Evolutionary conservation across 306 rosid genomes (phyloP).

Genomic region (Acacia crassicarpa): DNA sequence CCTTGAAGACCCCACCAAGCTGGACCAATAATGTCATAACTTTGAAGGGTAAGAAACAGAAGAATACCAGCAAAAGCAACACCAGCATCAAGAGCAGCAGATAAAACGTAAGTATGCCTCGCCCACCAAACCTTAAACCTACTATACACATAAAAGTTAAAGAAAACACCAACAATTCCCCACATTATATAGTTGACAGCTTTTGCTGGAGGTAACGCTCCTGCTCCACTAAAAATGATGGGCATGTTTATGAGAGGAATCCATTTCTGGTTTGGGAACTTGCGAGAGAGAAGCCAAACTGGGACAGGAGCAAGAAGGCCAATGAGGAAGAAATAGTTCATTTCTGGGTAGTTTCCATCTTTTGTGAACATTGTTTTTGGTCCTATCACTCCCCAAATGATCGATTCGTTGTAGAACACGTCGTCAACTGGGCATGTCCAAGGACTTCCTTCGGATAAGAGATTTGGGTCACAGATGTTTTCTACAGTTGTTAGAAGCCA

Average conservation of each 20-base stretch:
- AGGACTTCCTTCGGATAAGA: slow-evolving; percentile 60
- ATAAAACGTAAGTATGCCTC: slow-evolving; percentile 61
- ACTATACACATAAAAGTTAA: slow-evolving; percentile 51
- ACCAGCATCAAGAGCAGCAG: slow-evolving; percentile 78
- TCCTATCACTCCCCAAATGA: slow-evolving; percentile 81
- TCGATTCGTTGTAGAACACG: slow-evolving; percentile 74
- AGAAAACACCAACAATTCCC: slow-evolving; percentile 65
- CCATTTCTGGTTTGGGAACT: slow-evolving; percentile 54
- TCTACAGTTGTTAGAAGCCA: slow-evolving; percentile 55
- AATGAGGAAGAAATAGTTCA: slow-evolving; percentile 72
- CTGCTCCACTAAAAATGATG: slow-evolving; percentile 39
- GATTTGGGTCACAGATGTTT: slow-evolving; percentile 45
- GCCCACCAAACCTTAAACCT: slow-evolving; percentile 70
- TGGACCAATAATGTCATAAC: slow-evolving; percentile 41
- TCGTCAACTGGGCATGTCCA: slow-evolving; percentile 75
- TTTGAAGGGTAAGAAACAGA: slow-evolving; percentile 58
- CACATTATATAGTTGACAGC: slow-evolving; percentile 54
- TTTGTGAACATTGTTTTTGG: slow-evolving; percentile 60
- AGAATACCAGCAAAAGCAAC: slow-evolving; percentile 56
- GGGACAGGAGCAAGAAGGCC: slow-evolving; percentile 60
- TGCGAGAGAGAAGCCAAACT: slow-evolving; percentile 45
- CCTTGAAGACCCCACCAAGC: slow-evolving; percentile 61
- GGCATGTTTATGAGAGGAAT: slow-evolving; percentile 60
- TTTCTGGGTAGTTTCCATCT: slow-evolving; percentile 44
- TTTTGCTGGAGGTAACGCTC: slow-evolving; percentile 40